Conservation (phyloP, 2,329 filamentous ascomycete species). For the Colletotrichum camelliae region DNA sequence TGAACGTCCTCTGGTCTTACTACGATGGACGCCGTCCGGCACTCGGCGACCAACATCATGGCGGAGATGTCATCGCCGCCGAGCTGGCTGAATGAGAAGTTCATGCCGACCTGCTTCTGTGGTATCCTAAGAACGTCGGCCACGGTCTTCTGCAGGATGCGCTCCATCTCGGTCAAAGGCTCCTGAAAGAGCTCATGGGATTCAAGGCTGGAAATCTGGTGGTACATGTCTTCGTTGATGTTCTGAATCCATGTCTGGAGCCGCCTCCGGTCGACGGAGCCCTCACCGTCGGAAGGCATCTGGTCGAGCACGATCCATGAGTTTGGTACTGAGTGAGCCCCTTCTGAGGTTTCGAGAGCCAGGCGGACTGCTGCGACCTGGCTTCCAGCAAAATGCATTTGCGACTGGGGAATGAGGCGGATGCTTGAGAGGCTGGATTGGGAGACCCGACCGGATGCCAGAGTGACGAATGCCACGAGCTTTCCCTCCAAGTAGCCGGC, state of each 20-base stretch:
- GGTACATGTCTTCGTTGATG: constrained; percentile 50
- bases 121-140: constrained; percentile 43
- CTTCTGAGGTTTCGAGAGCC: constrained; percentile 31
- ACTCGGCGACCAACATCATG: constrained; percentile 42
- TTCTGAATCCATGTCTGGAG: constrained; percentile 62
- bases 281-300: constrained; percentile 48
- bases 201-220: constrained; percentile 49
- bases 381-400: constrained; percentile 44
- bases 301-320: constrained; percentile 54
- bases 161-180: constrained; percentile 43
- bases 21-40: constrained; percentile 42
- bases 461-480: constrained; percentile 51
- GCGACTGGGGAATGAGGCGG: constrained; percentile 38
- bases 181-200: constrained; percentile 38
- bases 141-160: constrained; percentile 41
- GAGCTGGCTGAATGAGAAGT: constrained; percentile 43
- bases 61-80: constrained; percentile 46
- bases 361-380: constrained; percentile 44
- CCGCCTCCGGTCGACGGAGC: constrained; percentile 45
- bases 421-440: constrained; percentile 31
- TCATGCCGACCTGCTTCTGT: constrained; percentile 44
- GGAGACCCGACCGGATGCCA: constrained; percentile 33
- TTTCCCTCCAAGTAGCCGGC: constrained; percentile 57
- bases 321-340: constrained; percentile 41
- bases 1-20: constrained; percentile 42